Evolutionary conservation across 129 eudicot genomes (phyloP).

Genomic region (Flaveria sonorensis): DNA sequence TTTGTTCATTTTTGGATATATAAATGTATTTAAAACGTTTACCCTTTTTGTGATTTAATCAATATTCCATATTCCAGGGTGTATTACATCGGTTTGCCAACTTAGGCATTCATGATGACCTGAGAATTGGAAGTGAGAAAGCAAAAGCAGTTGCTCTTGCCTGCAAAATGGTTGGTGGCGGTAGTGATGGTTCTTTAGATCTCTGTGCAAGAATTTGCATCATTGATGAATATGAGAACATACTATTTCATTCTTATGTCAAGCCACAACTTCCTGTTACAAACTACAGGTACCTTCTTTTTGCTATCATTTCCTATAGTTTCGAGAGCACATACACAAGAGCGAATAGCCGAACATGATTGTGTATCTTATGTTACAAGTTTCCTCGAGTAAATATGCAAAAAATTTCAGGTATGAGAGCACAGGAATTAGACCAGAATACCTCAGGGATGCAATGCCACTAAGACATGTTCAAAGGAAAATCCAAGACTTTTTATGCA

Average conservation of each 20-base stretch:
- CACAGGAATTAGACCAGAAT: slow-evolving; percentile 81
- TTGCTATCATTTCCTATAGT: slow-evolving; percentile 2
- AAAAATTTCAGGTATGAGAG: slow-evolving; percentile 60
- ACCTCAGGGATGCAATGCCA: slow-evolving; percentile 84
- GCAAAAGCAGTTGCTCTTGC: slow-evolving; percentile 74
- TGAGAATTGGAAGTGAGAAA: slow-evolving; percentile 62
- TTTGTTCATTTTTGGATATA: neutral
- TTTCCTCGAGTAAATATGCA: neutral
- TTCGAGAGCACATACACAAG: slow-evolving; percentile 3
- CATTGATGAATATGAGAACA: slow-evolving; percentile 74
- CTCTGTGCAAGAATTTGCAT: slow-evolving; percentile 90
- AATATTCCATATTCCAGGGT: slow-evolving; percentile 47
- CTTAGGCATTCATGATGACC: slow-evolving; percentile 67
- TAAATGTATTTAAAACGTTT: neutral
- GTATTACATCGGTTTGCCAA: slow-evolving; percentile 66
- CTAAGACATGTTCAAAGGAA: slow-evolving; percentile 70
- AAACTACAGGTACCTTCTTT: slow-evolving; percentile 57
- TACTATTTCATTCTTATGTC: slow-evolving; percentile 73
- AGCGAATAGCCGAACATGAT: neutral
- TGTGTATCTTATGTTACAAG: neutral
- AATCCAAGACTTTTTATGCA: slow-evolving; percentile 89
- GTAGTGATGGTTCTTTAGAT: slow-evolving; percentile 95
- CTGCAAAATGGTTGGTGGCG: slow-evolving; percentile 98
- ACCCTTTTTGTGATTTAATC: neutral
- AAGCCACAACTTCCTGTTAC: slow-evolving; percentile 77